Evolutionary conservation across 805 yeast species (phyloP).

Genomic region (Saccharomycopsis javanensis): DNA sequence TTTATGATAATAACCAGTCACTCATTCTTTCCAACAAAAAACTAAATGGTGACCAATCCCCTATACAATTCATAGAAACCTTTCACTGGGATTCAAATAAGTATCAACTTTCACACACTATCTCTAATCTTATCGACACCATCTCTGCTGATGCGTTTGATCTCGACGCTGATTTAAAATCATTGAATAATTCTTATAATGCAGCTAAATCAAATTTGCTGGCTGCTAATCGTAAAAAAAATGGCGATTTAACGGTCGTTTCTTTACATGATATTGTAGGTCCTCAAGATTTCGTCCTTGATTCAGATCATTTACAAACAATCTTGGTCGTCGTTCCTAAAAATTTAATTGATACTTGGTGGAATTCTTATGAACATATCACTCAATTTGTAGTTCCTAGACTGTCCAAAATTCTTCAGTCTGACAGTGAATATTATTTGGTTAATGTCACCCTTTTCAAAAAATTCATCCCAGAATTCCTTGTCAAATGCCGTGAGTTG

Average conservation of each 20-base stretch:
- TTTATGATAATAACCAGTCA: constrained; percentile 35
- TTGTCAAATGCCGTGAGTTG: constrained; percentile 63
- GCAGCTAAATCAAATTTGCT: constrained; percentile 74
- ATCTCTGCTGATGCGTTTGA: constrained; percentile 72
- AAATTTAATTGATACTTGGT: constrained; percentile 47
- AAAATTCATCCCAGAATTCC: constrained; percentile 63
- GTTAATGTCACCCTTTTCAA: constrained; percentile 79
- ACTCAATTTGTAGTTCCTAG: constrained; percentile 85
- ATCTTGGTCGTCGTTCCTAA: constrained; percentile 86
- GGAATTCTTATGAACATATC: constrained; percentile 64
- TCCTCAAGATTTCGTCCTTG: constrained; percentile 72
- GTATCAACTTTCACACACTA: constrained; percentile 62
- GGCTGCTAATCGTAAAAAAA: constrained; percentile 86
- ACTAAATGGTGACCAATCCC: constrained; percentile 40
- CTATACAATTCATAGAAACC: constrained; percentile 55
- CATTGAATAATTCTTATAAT: constrained; percentile 64
- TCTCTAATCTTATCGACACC: constrained; percentile 60
- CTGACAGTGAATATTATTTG: constrained; percentile 65
- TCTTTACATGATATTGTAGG: constrained; percentile 83
- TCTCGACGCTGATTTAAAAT: constrained; percentile 75
- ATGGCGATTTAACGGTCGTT: constrained; percentile 87
- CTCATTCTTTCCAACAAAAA: constrained; percentile 39
- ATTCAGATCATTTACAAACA: constrained; percentile 79
- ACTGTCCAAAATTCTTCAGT: constrained; percentile 58
- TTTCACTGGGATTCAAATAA: constrained; percentile 87